A percentile compares a stretch with the other conserved stretches of the same genome.
These are phyloP conservation scores for Stevia rebaudiana DNA, from an alignment of 140 eudicot species.

Conservation along the genomic window DNA sequence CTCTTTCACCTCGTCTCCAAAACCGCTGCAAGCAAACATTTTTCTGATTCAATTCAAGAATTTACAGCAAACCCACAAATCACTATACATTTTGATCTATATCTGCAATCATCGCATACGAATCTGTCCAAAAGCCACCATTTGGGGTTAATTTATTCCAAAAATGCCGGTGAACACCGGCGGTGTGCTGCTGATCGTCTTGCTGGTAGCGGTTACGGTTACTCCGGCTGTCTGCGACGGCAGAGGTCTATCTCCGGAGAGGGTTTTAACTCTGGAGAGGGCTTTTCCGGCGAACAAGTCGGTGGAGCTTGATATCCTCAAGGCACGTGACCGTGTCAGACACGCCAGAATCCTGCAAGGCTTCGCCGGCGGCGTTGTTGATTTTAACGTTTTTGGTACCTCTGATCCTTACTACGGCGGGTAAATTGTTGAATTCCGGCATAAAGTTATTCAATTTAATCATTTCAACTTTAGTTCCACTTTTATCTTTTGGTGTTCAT, in stretches of 20 bases:
- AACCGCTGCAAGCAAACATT: conserved; percentile 10
- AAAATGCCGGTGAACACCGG: conserved; percentile 35
- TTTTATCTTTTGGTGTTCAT: background rate
- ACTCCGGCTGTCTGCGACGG: conserved; percentile 22
- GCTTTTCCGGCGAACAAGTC: conserved; percentile 47
- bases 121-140: background rate
- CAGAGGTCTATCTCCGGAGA: conserved; percentile 25
- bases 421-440: conserved; percentile 27
- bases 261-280: conserved; percentile 45
- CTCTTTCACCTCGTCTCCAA: background rate
- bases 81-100: background rate
- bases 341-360: conserved; percentile 55
- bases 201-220: conserved; percentile 19
- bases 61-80: background rate
- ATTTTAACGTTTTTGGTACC: conserved; percentile 50
- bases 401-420: conserved; percentile 62
- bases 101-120: background rate
- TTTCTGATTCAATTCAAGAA: conserved; percentile 10
- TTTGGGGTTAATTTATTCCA: background rate
- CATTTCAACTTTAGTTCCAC: background rate
- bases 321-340: conserved; percentile 54
- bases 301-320: conserved; percentile 41
- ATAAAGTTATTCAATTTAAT: background rate
- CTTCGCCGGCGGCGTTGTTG: conserved; percentile 50
- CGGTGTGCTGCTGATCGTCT: conserved; percentile 19